Conservation (phyloP, 345 rosid species). For the Eucalyptus guilfoylei region DNA sequence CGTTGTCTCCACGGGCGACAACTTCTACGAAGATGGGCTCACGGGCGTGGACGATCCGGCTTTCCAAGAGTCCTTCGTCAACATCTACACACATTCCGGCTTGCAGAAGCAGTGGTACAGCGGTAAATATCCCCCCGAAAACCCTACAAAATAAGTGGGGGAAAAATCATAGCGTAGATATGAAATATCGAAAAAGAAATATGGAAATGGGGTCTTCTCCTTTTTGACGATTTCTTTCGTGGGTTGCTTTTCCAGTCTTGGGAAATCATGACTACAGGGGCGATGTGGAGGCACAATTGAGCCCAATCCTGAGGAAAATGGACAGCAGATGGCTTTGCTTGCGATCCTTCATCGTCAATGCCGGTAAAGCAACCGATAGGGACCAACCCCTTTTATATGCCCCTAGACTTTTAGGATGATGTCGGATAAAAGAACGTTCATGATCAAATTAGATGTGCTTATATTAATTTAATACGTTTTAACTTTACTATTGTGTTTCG, state of each 20-base stretch:
- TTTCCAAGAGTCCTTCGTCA: slow-evolving; percentile 27
- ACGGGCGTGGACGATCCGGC: slow-evolving; percentile 21
- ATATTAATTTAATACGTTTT: background rate
- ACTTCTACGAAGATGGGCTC: slow-evolving; percentile 40
- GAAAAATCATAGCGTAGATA: background rate
- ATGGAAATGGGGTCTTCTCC: background rate
- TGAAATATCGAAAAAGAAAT: background rate
- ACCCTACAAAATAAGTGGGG: background rate
- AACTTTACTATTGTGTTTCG: background rate
- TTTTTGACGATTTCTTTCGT: background rate
- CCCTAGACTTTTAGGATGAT: background rate
- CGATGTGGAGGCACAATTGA: slow-evolving; percentile 44
- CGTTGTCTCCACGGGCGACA: slow-evolving; percentile 39
- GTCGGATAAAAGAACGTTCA: background rate
- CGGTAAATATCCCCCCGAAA: background rate
- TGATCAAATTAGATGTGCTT: background rate
- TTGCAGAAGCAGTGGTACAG: slow-evolving; percentile 40
- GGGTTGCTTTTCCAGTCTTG: slow-evolving; percentile 15
- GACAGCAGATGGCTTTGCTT: slow-evolving; percentile 48
- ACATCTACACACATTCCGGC: slow-evolving; percentile 24
- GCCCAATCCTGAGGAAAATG: slow-evolving; percentile 19
- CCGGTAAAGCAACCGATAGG: slow-evolving; percentile 13
- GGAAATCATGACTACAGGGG: slow-evolving; percentile 69
- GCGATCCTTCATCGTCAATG: slow-evolving; percentile 29
- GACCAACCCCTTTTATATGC: background rate